Conservation (phyloP, 768 basidiomycete species). For the Lanmaoa rubissima region DNA sequence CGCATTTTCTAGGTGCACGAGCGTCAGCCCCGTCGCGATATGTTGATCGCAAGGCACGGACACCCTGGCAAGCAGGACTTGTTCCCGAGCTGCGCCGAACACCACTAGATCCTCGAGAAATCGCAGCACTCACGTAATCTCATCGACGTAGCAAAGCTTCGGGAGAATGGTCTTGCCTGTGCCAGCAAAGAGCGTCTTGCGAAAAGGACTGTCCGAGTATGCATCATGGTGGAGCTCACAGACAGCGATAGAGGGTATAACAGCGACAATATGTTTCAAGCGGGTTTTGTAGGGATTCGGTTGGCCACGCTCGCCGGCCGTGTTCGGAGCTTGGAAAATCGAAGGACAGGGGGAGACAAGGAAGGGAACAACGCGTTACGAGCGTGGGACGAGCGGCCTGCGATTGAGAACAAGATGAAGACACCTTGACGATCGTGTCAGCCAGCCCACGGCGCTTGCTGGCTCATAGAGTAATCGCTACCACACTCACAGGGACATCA, state of each 20-base stretch:
- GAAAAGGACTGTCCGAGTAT: slow-evolving; percentile 22
- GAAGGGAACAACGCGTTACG: slow-evolving; percentile 18
- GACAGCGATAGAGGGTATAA: slow-evolving; percentile 14
- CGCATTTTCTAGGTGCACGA: slow-evolving; percentile 20
- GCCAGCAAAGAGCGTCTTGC: slow-evolving; percentile 27
- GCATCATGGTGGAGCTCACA: slow-evolving; percentile 14
- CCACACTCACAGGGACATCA: background rate
- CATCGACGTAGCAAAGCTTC: slow-evolving; percentile 30
- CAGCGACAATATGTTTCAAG: slow-evolving; percentile 4
- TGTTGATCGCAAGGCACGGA: background rate
- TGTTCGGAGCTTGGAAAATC: slow-evolving; percentile 16
- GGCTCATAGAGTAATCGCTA: background rate
- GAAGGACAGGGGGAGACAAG: background rate
- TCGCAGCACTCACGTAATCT: slow-evolving; percentile 27
- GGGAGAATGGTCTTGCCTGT: slow-evolving; percentile 19
- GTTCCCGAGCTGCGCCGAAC: background rate
- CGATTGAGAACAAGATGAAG: background rate
- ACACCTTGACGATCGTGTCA: background rate
- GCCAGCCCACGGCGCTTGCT: background rate
- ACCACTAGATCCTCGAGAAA: background rate
- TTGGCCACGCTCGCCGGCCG: slow-evolving; percentile 21
- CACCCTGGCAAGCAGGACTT: background rate
- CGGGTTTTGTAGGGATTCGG: slow-evolving; percentile 18
- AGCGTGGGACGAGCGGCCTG: slow-evolving; percentile 20
- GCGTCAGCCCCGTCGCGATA: slow-evolving; percentile 2